Conservation (phyloP, 257 asterid genomes). For the Gentiana macrophylla region DNA sequence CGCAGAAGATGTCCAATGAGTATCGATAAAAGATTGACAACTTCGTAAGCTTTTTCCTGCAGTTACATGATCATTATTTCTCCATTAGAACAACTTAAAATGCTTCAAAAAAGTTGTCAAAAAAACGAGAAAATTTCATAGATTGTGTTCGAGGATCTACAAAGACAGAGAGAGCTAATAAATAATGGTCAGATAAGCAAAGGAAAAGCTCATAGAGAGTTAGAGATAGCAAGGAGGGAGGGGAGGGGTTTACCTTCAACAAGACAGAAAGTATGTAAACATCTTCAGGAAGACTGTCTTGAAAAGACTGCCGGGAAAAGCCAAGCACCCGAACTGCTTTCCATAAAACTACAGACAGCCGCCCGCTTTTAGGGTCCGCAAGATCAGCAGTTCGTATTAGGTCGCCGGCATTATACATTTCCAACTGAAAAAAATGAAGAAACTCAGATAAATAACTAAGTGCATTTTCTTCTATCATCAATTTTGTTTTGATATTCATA, state of each 20-base stretch:
- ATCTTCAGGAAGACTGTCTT: slow-evolving; percentile 27
- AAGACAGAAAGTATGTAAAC: slow-evolving; percentile 35
- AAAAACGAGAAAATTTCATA: not conserved
- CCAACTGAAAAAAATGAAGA: slow-evolving; percentile 18
- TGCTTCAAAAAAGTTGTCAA: not conserved
- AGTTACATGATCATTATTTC: not conserved
- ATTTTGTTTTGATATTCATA: not conserved
- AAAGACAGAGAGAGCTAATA: not conserved
- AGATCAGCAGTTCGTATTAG: slow-evolving; percentile 24
- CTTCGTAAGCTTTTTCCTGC: slow-evolving; percentile 54
- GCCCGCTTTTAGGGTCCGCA: slow-evolving; percentile 16
- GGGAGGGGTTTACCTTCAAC: slow-evolving; percentile 30
- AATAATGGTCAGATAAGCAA: not conserved
- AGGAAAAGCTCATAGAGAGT: not conserved
- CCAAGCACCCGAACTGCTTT: slow-evolving; percentile 30
- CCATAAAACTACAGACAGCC: slow-evolving; percentile 35
- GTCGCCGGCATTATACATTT: slow-evolving; percentile 71
- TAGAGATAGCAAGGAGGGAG: not conserved
- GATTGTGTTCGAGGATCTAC: no score
- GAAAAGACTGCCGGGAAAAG: slow-evolving; percentile 15
- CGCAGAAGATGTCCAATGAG: slow-evolving; percentile 70
- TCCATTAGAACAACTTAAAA: not conserved
- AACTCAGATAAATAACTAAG: not conserved
- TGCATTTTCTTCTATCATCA: no score
- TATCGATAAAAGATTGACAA: slow-evolving; percentile 44